A percentile compares a stretch with the other conserved stretches of the same genome.
phyloP scores from a whole-genome alignment of 495 filamentous ascomycete species.

The Podospora conica region DNA sequence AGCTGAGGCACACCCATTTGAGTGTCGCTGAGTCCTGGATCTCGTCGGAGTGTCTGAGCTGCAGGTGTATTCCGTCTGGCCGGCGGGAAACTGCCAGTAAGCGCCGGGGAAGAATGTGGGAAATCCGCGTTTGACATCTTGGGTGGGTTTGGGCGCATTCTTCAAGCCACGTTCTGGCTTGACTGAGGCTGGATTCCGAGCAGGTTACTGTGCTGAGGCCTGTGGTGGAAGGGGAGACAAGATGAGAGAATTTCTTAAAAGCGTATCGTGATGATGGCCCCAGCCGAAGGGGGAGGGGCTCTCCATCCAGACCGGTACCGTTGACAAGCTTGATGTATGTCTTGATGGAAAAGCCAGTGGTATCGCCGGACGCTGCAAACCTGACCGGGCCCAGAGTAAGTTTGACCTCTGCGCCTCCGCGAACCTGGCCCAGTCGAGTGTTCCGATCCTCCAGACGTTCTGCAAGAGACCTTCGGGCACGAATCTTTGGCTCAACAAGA shows the following conservation, averaged over 20 bases:
- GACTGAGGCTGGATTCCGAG: background rate
- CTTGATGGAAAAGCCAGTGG: background rate
- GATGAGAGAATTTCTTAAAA: no score
- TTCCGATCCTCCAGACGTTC: background rate
- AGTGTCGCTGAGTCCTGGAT: background rate
- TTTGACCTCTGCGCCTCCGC: background rate
- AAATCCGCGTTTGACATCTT: background rate
- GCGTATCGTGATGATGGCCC: no score
- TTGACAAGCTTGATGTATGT: background rate
- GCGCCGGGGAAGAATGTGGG: background rate
- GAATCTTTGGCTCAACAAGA: background rate
- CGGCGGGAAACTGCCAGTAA: background rate
- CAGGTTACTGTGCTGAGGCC: background rate
- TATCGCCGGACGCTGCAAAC: background rate
- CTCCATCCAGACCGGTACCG: background rate
- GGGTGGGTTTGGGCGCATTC: background rate
- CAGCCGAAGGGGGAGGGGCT: background rate
- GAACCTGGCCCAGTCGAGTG: background rate
- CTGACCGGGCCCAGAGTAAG: background rate
- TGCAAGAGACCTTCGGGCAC: background rate
- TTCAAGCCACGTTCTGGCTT: background rate
- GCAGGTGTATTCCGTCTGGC: background rate
- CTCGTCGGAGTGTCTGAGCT: background rate
- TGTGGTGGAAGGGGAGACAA: background rate
- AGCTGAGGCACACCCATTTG: background rate